Percentiles rank a stretch among this genome's conserved stretches.
Conservation (phyloP, 345 rosid species). For the Lenwebbia sp. region DNA sequence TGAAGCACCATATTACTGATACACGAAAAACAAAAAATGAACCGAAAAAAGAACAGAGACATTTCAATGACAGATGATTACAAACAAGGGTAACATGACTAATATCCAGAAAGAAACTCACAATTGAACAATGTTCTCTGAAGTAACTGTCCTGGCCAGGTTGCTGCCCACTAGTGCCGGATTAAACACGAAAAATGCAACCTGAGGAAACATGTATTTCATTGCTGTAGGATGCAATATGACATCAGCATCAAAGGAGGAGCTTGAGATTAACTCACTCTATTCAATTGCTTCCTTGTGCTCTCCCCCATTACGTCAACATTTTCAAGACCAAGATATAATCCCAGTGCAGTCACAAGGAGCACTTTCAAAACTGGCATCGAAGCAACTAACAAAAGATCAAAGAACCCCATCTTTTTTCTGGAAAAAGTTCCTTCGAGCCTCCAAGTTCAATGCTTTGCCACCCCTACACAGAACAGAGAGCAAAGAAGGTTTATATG, state of each 20-base stretch:
- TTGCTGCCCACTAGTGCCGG: conserved; percentile 33
- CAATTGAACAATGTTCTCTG: conserved; percentile 19
- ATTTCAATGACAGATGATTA: background rate
- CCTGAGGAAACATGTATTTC: conserved; percentile 2
- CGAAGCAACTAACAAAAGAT: conserved; percentile 19
- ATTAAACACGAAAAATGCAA: conserved; percentile 26
- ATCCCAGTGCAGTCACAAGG: conserved; percentile 29
- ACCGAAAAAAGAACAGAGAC: background rate
- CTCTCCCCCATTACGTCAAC: conserved; percentile 20
- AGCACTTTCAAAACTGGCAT: conserved; percentile 31
- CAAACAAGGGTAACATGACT: background rate
- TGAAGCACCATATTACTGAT: background rate
- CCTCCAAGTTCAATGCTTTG: background rate
- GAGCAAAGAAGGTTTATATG: background rate
- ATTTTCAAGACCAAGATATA: conserved; percentile 19
- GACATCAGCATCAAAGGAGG: background rate
- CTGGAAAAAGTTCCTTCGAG: background rate
- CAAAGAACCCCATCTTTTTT: conserved; percentile 18
- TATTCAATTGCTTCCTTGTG: conserved; percentile 19
- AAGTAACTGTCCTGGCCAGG: conserved; percentile 28
- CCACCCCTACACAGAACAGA: background rate
- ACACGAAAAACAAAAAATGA: no score
- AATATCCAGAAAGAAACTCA: conserved; percentile 9
- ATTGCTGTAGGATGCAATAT: background rate
- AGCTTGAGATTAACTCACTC: conserved; percentile 1